Percentiles rank a stretch among this genome's conserved stretches.
These are phyloP conservation scores for Phytophthora ramorum DNA, from an alignment of 352 stramenopile genomes.

Conservation along the genomic window DNA sequence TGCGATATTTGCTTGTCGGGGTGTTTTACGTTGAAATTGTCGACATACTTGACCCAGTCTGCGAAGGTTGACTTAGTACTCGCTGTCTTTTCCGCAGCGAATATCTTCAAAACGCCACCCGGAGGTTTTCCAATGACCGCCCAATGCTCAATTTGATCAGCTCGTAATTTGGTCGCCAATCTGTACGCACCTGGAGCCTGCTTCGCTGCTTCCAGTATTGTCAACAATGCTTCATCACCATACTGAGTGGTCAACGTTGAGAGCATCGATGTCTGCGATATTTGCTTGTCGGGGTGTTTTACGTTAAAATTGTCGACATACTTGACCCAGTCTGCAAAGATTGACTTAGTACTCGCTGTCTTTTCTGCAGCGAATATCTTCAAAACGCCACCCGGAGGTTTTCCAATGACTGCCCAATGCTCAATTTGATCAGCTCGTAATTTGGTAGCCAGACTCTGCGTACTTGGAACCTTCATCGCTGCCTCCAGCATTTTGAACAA, in stretches of 20 bases:
- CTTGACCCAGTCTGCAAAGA: constrained; percentile 5
- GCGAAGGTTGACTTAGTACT: background rate
- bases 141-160: no score
- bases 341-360: no score
- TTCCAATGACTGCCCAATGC: no score
- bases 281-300: constrained; percentile 4
- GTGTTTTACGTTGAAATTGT: constrained; percentile 10
- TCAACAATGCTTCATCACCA: no score
- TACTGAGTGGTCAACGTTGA: no score
- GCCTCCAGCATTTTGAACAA: background rate
- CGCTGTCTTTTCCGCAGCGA: background rate
- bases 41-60: constrained; percentile 8
- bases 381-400: no score
- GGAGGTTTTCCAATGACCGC: background rate
- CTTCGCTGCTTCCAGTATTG: no score
- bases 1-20: background rate
- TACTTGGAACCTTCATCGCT: background rate
- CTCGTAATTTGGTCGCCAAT: no score
- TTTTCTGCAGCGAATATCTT: no score
- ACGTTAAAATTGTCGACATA: constrained; percentile 12
- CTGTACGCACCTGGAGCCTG: no score
- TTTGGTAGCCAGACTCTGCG: background rate
- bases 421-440: no score
- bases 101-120: background rate
- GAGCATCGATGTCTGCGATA: no score